Conservation (phyloP, 1,284 basidiomycete genomes). For the Papiliotrema fonsecae region DNA sequence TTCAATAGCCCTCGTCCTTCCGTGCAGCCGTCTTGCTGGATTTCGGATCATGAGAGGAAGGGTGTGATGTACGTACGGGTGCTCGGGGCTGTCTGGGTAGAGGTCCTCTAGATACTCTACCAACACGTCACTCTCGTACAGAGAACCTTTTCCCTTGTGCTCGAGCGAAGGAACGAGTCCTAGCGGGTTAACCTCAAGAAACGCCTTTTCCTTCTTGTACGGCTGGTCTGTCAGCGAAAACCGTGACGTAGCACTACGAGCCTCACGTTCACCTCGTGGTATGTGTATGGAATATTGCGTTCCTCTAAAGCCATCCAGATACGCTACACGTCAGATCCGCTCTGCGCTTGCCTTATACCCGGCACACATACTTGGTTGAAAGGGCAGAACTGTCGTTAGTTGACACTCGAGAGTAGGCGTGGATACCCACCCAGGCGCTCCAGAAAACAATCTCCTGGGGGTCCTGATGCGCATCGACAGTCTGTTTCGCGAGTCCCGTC, state of each 20-base stretch:
- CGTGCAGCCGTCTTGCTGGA: no score
- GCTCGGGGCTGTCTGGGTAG: constrained; percentile 13
- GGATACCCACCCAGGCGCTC: constrained; percentile 16
- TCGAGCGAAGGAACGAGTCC: constrained; percentile 19
- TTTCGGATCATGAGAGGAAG: neutral
- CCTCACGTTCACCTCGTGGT: constrained; percentile 21
- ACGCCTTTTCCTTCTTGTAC: constrained; percentile 19
- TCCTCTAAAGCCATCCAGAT: constrained; percentile 24
- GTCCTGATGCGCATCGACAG: constrained; percentile 16
- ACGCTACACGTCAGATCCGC: constrained; percentile 3
- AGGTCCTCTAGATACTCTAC: constrained; percentile 21
- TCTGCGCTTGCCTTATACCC: neutral
- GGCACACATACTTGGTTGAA: constrained; percentile 15
- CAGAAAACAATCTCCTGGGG: constrained; percentile 14
- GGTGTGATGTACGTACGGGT: constrained; percentile 12
- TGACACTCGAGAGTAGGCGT: neutral
- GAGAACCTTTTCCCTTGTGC: constrained; percentile 12
- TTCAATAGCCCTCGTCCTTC: neutral
- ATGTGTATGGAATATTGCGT: constrained; percentile 19
- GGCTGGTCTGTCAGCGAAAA: constrained; percentile 6
- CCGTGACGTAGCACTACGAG: neutral
- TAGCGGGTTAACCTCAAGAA: constrained; percentile 18
- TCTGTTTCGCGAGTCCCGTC: constrained; percentile 15
- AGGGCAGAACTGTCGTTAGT: constrained; percentile 16
- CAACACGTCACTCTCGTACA: constrained; percentile 20